Evolutionary conservation across 805 yeast genomes (phyloP).

Genomic region (Candida multigemmis): DNA sequence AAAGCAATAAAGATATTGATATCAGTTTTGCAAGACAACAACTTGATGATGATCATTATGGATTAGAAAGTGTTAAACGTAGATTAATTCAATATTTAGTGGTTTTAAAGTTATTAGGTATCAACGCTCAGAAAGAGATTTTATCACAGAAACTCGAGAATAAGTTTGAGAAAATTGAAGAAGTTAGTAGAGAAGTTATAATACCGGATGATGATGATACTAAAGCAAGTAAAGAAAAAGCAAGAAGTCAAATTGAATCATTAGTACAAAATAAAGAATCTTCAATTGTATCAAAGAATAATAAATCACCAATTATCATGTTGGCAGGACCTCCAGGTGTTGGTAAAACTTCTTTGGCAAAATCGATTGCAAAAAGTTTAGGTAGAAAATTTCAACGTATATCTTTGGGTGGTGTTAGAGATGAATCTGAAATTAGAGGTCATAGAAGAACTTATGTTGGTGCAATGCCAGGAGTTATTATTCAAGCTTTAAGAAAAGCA

Average conservation of each 20-base stretch:
- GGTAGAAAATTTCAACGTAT: slow-evolving; percentile 71
- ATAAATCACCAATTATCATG: slow-evolving; percentile 65
- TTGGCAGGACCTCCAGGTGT: slow-evolving; percentile 93
- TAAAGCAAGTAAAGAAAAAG: slow-evolving; percentile 12
- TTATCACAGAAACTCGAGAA: neutral
- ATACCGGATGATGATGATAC: slow-evolving; percentile 30
- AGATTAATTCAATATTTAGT: slow-evolving; percentile 74
- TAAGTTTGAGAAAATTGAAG: slow-evolving; percentile 5
- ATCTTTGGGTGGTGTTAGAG: slow-evolving; percentile 81
- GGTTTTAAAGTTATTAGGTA: slow-evolving; percentile 52
- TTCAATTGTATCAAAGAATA: slow-evolving; percentile 18
- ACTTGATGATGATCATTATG: slow-evolving; percentile 34
- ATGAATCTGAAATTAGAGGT: slow-evolving; percentile 84
- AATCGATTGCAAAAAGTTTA: slow-evolving; percentile 66
- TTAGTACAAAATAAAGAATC: slow-evolving; percentile 5
- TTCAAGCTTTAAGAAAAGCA: slow-evolving; percentile 69
- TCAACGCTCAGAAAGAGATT: slow-evolving; percentile 22
- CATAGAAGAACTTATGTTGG: slow-evolving; percentile 90
- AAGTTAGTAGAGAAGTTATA: slow-evolving; percentile 9
- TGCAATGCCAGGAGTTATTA: slow-evolving; percentile 79
- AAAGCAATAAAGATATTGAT: slow-evolving; percentile 38
- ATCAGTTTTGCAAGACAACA: slow-evolving; percentile 31
- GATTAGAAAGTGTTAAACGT: slow-evolving; percentile 42
- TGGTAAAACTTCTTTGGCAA: slow-evolving; percentile 83
- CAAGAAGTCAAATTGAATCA: slow-evolving; percentile 8